A percentile compares a stretch with the other conserved stretches of the same genome.
These are phyloP conservation scores for Nepenthes alata DNA, from an alignment of 179 eudicot genomes.

Conservation along the genomic window DNA sequence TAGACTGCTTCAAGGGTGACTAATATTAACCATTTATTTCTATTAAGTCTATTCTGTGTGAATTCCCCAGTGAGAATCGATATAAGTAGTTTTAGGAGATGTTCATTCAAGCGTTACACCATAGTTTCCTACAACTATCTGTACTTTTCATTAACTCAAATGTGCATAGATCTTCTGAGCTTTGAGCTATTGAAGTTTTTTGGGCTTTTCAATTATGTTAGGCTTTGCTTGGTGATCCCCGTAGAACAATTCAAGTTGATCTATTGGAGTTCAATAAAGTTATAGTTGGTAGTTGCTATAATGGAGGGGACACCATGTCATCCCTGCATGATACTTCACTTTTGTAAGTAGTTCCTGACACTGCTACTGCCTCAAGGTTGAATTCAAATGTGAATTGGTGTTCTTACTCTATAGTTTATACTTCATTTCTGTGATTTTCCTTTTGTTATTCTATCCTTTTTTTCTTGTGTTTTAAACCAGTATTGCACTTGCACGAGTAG, in stretches of 20 bases:
- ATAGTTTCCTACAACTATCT: too few relatives aligned
- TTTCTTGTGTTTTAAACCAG: too few relatives aligned
- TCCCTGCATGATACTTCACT: constrained; percentile 76
- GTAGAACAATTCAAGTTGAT: constrained; percentile 77
- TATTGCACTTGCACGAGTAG: too few relatives aligned
- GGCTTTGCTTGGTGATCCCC: constrained; percentile 81
- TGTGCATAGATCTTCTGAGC: neutral
- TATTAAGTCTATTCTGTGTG: too few relatives aligned
- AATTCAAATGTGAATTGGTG: neutral
- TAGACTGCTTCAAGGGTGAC: too few relatives aligned
- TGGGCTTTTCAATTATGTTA: constrained; percentile 11
- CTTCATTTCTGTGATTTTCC: neutral
- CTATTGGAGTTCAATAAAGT: constrained; percentile 57
- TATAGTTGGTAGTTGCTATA: constrained; percentile 71
- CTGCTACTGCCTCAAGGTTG: neutral
- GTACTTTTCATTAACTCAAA: too few relatives aligned
- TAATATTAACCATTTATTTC: too few relatives aligned
- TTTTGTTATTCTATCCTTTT: neutral
- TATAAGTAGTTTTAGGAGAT: too few relatives aligned
- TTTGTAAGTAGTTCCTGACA: constrained; percentile 34
- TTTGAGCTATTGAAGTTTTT: neutral
- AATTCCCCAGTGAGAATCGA: too few relatives aligned
- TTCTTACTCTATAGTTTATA: neutral
- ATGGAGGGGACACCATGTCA: constrained; percentile 26
- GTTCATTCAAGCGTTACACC: too few relatives aligned